Conservation (phyloP, 495 filamentous ascomycete species). For the Penicillium arizonense region DNA sequence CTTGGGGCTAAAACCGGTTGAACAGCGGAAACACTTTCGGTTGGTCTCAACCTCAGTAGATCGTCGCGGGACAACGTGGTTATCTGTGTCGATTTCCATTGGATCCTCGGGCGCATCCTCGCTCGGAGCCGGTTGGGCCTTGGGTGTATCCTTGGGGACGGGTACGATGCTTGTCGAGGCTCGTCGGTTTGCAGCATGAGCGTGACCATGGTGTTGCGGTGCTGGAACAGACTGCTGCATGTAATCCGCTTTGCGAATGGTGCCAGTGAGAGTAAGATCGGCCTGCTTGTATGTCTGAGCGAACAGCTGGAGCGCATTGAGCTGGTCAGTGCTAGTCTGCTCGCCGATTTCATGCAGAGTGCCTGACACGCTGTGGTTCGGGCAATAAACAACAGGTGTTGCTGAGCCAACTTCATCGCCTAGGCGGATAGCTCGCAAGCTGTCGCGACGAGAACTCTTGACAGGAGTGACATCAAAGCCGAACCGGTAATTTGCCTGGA, state of each 20-base stretch:
- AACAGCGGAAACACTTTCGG: conserved; percentile 40
- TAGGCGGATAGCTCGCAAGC: conserved; percentile 68
- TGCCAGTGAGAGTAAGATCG: conserved; percentile 84
- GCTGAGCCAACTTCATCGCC: conserved; percentile 74
- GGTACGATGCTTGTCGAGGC: conserved; percentile 35
- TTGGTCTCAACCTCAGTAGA: conserved; percentile 14
- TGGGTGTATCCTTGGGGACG: conserved; percentile 7
- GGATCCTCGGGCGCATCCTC: conserved; percentile 31
- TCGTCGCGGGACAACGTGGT: conserved; percentile 19
- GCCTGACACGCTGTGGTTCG: conserved; percentile 72
- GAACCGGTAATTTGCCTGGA: conserved; percentile 74
- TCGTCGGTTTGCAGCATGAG: conserved; percentile 29
- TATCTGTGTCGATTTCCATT: conserved; percentile 38
- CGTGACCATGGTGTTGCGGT: conserved; percentile 23
- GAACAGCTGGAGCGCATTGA: conserved; percentile 82
- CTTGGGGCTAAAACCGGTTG: conserved; percentile 37
- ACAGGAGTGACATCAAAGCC: conserved; percentile 90
- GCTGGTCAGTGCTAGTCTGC: conserved; percentile 50
- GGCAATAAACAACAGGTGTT: conserved; percentile 83
- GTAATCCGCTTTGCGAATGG: conserved; percentile 80
- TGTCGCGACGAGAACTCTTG: conserved; percentile 80
- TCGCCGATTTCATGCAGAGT: conserved; percentile 77
- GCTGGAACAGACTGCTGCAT: conserved; percentile 51
- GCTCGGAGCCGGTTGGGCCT: conserved; percentile 17
- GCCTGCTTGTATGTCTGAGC: conserved; percentile 90